These are phyloP conservation scores for Drosera capensis DNA, from an alignment of 148 eudicot species.

Conservation along the genomic window DNA sequence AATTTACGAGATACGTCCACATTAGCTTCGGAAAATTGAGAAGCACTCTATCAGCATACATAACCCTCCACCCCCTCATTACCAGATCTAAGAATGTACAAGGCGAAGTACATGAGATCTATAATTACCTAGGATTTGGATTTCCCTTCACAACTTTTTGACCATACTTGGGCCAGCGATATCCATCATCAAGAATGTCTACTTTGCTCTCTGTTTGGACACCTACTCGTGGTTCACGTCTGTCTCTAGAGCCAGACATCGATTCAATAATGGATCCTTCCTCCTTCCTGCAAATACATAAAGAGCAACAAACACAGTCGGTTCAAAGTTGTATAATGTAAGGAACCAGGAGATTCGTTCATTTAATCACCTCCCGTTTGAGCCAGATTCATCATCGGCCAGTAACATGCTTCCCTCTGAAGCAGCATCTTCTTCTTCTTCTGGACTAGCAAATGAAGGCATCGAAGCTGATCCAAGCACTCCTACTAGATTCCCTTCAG, in stretches of 20 bases:
- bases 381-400: conserved; percentile 28
- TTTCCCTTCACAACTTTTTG: conserved; percentile 86
- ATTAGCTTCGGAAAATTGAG: not conserved
- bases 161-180: conserved; percentile 82
- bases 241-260: conserved; percentile 27
- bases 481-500: conserved; percentile 20
- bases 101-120: too few relatives aligned
- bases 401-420: too few relatives aligned
- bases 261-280: too few relatives aligned
- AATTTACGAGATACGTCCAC: not conserved
- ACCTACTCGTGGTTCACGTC: conserved; percentile 56
- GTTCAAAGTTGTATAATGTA: not conserved
- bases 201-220: conserved; percentile 53
- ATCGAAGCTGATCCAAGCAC: conserved; percentile 23
- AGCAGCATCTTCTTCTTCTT: conserved; percentile 41
- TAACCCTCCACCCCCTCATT: too few relatives aligned
- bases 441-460: conserved; percentile 24
- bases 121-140: conserved; percentile 84
- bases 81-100: too few relatives aligned
- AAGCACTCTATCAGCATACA: too few relatives aligned
- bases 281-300: conserved; percentile 36
- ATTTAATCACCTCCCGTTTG: conserved; percentile 45
- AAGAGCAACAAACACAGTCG: not conserved
- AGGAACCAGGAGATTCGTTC: not conserved
- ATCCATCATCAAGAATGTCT: conserved; percentile 79